Evolutionary conservation across 2,329 filamentous ascomycete genomes (phyloP), one percentile per base, ranked within the genome.

Genomic region (Tolypocladium ovalisporum): DNA sequence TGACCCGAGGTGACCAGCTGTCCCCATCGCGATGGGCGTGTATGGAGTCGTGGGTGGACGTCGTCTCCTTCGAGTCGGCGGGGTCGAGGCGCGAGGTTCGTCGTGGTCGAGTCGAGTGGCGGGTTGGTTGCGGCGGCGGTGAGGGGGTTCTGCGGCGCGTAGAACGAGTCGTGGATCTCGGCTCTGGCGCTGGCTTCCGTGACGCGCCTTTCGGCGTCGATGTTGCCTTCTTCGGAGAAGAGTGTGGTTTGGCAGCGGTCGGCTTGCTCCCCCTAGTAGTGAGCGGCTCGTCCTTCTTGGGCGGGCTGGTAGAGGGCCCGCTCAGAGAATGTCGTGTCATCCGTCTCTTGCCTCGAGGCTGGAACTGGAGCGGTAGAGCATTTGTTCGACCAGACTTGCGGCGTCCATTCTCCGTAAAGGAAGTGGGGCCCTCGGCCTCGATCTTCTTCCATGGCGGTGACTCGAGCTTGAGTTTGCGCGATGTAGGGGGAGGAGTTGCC

Each of bases 381-480:
- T 87, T 87, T 65, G 84, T 82, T 60, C 85, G 80, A 44, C 83
- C 83, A 27, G 85, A 88, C 66, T 85, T 86, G 59, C 85, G 80
- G 61, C 80, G 80, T 54, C 89, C 90, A 81, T 80, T 88, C 74
- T 80, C 83, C 52, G 88, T 82, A 69, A 95, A 92, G 0, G 89
- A 88, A 4, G 93, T 94, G 27, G 94, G 94, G 0, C 94, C 94
- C 34, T 96, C 89, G 44, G 88, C 90, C 59, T 82, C 82, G 61
- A 89, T 82, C 67, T 85, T 89, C 76, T 94, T 97, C 94, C 94
- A 99, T 27, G 94, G 94, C 62, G 94, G 94, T 61, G 93, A 97
- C 59, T 81, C 79, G 56, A 76, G 75, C 57, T 74, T 75, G 0
- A 62, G 59, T 59, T 73, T 86, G 77, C 66, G 71, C 66, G 60